Base-by-base conservation (phyloP, 495 filamentous ascomycete species). In the Hypoxylon intermedium region DNA sequence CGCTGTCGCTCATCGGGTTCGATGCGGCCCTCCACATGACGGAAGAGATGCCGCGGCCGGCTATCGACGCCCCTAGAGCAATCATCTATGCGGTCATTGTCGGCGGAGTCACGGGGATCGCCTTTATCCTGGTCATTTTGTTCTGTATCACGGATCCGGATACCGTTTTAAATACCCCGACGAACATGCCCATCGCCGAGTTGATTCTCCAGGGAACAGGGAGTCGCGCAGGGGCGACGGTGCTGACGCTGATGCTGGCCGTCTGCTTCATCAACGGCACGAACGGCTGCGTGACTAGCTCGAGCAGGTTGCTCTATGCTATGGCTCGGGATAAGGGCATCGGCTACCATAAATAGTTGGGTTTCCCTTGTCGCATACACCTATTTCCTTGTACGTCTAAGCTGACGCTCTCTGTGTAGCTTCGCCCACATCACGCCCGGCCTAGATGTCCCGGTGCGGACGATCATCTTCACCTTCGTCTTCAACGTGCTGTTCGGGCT, bases 1-100 rank as follows among this genome's bases (percentile, higher is more conserved):
- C 83, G 0, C 79, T 87, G 23, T 82, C 82, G 7, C 71, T 88
- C 41, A 87, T 83, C 3, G 85, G 83, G 1, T 88, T 82, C 56
- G 85, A 88, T 67, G 83, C 83, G 12, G 84, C 84, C 12, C 78
- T 85, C 16, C 85, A 87, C 48, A 84, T 87, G 82, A 80, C 82
- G 12, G 83, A 77, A 56, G 75, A 77, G 64, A 76, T 77, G 58
- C 75, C 75, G 15, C 56, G 54, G 34, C 71, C 75, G 6, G 54
- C 72, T 5, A 46, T 67, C 6, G 74, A 77, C 44, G 72, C 64
- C 0, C 75, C 75, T 3, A 58, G 69, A 12, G 73, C 72, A 31
- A 75, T 77, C 24, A 44, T 76, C 5, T 69, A 71, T 34, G 69
- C 71, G 19, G 70, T 77, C 6, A 49, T 36, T 0, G 71, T 75